Evolutionary conservation across 345 rosid genomes (phyloP).

Genomic region (Eucalyptus rudis): DNA sequence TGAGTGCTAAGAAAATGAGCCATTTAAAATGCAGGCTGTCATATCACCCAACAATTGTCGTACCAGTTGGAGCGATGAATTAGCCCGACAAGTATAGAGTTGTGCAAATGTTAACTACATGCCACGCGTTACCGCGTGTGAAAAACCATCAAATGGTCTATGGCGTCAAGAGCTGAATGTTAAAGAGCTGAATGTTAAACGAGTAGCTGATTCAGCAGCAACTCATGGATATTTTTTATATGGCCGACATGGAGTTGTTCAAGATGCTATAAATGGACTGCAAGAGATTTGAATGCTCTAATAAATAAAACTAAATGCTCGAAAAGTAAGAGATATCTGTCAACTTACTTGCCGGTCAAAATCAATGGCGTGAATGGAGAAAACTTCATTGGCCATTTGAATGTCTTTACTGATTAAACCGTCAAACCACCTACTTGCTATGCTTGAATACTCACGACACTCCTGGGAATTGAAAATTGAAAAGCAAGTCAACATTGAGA

Average conservation of each 20-base stretch:
- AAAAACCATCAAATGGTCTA: background rate
- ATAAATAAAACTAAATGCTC: background rate
- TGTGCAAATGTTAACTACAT: background rate
- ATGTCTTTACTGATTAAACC: constrained; percentile 44
- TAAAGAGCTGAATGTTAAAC: no score
- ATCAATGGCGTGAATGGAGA: constrained; percentile 39
- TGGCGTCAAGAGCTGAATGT: background rate
- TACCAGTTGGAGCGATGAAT: background rate
- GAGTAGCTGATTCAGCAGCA: background rate
- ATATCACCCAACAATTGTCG: no score
- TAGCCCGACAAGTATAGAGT: background rate
- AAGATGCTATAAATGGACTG: background rate
- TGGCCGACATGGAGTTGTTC: background rate
- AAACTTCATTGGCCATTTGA: constrained; percentile 58
- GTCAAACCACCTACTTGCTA: constrained; percentile 54
- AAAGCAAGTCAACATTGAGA: background rate
- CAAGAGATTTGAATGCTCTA: background rate
- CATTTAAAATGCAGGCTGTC: no score
- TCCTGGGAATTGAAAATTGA: constrained; percentile 10
- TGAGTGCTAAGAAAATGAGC: no score
- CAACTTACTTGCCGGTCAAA: constrained; percentile 72
- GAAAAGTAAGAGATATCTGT: background rate
- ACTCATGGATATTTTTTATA: background rate
- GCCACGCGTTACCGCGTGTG: background rate
- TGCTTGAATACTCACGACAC: background rate